Conservation (phyloP, 1,139 yeast species). For the Zhuliangozyma blackwelliae region DNA sequence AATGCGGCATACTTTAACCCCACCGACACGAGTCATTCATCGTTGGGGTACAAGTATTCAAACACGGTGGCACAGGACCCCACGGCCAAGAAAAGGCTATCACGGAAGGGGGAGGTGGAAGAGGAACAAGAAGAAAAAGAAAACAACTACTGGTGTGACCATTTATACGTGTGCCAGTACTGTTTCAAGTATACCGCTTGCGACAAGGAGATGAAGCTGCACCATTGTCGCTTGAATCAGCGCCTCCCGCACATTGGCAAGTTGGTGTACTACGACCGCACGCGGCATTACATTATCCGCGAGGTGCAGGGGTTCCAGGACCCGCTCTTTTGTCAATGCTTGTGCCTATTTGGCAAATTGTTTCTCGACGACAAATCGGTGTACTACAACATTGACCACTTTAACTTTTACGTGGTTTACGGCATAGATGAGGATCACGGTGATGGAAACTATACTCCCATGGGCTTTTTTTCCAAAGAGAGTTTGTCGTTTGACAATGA, state of each 20-base stretch:
- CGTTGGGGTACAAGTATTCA: constrained; percentile 26
- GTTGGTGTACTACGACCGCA: constrained; percentile 60
- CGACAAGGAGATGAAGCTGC: constrained; percentile 34
- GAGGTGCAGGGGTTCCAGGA: constrained; percentile 62
- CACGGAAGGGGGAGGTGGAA: not conserved
- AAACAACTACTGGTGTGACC: constrained; percentile 49
- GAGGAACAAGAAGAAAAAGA: not conserved
- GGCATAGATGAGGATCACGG: constrained; percentile 29
- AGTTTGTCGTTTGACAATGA: constrained; percentile 77
- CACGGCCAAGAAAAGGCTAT: constrained; percentile 2
- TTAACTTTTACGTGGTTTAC: constrained; percentile 74
- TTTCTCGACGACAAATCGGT: constrained; percentile 91
- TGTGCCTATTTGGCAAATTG: constrained; percentile 80
- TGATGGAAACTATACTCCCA: constrained; percentile 39
- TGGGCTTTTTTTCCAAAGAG: constrained; percentile 94
- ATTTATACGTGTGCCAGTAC: constrained; percentile 66
- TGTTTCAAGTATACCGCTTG: constrained; percentile 77
- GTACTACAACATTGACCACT: constrained; percentile 71
- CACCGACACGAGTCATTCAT: constrained; percentile 18
- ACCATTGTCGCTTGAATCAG: constrained; percentile 44
- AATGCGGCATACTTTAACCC: constrained; percentile 66
- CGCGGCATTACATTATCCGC: constrained; percentile 47
- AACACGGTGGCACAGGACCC: constrained; percentile 19
- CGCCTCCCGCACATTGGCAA: constrained; percentile 51
- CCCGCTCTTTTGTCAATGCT: constrained; percentile 70